These are phyloP conservation scores for Saccharomycopsis amapae DNA, from an alignment of 805 yeast genomes.

Conservation along the genomic window DNA sequence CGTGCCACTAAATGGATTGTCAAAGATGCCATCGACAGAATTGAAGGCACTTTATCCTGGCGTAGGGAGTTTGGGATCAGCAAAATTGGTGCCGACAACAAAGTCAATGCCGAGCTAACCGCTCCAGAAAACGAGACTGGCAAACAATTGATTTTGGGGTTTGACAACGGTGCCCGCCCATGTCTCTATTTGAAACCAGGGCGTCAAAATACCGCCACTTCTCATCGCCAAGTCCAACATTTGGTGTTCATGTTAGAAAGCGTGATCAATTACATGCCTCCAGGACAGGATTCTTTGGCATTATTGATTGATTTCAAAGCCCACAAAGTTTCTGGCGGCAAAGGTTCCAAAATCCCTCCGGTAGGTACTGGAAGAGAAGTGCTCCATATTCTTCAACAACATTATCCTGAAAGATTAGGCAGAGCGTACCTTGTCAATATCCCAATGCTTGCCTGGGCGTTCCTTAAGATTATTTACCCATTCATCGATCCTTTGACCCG, in stretches of 20 bases:
- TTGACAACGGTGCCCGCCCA: slow-evolving; percentile 83
- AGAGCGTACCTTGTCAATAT: slow-evolving; percentile 86
- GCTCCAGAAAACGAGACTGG: slow-evolving; percentile 81
- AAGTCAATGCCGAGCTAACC: slow-evolving; percentile 48
- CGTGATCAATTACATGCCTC: slow-evolving; percentile 90
- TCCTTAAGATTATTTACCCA: slow-evolving; percentile 84
- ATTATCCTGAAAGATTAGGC: slow-evolving; percentile 95
- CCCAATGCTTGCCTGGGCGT: slow-evolving; percentile 92
- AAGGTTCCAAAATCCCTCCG: slow-evolving; percentile 79
- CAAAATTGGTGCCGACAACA: slow-evolving; percentile 37
- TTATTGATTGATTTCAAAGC: slow-evolving; percentile 87
- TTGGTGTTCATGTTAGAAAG: slow-evolving; percentile 88
- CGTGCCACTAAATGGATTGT: slow-evolving; percentile 91
- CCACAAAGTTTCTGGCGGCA: slow-evolving; percentile 43
- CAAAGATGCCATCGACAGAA: slow-evolving; percentile 61
- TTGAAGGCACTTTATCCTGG: slow-evolving; percentile 80
- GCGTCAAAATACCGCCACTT: slow-evolving; percentile 87
- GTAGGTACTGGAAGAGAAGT: slow-evolving; percentile 86
- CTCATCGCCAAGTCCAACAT: slow-evolving; percentile 91
- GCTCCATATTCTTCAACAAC: slow-evolving; percentile 87
- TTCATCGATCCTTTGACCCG: slow-evolving; percentile 94
- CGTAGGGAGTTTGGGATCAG: slow-evolving; percentile 51
- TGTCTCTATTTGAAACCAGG: slow-evolving; percentile 91
- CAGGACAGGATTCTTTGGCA: slow-evolving; percentile 92
- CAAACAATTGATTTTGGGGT: slow-evolving; percentile 86